Conservation (phyloP, 768 basidiomycete genomes). For the Pisolithus orientalis region DNA sequence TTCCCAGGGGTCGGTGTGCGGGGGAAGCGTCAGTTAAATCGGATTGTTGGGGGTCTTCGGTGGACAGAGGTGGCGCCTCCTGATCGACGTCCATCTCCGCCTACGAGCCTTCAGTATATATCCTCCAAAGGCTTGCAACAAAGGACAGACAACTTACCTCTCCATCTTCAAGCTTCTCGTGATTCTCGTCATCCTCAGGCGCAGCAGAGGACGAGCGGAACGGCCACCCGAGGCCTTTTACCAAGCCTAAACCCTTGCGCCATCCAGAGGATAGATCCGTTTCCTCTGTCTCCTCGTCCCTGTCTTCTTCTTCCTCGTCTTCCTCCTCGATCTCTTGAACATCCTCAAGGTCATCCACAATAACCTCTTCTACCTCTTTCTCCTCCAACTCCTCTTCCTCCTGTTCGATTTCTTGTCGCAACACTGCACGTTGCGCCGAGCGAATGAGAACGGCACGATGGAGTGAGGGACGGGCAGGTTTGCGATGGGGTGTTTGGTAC, state of each 20-base stretch:
- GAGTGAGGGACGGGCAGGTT: slow-evolving; percentile 38
- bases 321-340: slow-evolving; percentile 23
- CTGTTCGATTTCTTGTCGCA: slow-evolving; percentile 44
- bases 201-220: slow-evolving; percentile 23
- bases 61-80: slow-evolving; percentile 1
- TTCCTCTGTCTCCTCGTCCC: slow-evolving; percentile 4
- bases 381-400: slow-evolving; percentile 46
- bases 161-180: slow-evolving; percentile 9
- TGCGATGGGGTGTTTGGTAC: slow-evolving; percentile 19
- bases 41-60: not conserved
- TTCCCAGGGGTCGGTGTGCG: slow-evolving; percentile 18
- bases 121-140: not conserved
- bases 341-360: slow-evolving; percentile 29
- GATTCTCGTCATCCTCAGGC: slow-evolving; percentile 9
- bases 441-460: slow-evolving; percentile 68
- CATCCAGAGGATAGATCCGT: slow-evolving; percentile 15
- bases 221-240: slow-evolving; percentile 25
- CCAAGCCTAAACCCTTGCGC: slow-evolving; percentile 29
- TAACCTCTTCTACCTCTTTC: slow-evolving; percentile 44
- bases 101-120: not conserved
- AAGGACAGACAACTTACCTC: slow-evolving; percentile 13
- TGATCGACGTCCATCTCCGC: not conserved
- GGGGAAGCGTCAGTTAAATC: not conserved
- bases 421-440: slow-evolving; percentile 56
- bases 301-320: slow-evolving; percentile 7